phyloP scores from a whole-genome alignment of 1,284 basidiomycete genomes.

The Sanguinoderma infundibulare region DNA sequence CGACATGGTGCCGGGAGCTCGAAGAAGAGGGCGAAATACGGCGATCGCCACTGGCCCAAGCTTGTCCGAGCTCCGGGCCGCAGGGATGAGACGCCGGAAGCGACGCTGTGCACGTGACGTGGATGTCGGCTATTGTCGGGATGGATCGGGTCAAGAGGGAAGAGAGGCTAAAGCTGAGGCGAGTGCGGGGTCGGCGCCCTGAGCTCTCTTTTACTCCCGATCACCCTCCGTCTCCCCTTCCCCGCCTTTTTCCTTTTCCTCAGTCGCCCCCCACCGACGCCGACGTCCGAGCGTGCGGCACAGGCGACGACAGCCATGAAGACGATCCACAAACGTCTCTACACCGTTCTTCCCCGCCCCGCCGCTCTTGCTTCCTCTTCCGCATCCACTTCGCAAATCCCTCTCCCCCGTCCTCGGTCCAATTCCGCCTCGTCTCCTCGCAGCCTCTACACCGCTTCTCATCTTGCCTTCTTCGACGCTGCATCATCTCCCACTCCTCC shows the following conservation, averaged over 20 bases:
- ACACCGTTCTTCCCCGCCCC: constrained; percentile 48
- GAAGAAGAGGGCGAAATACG: neutral
- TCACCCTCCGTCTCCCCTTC: constrained; percentile 1
- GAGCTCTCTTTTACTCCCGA: neutral
- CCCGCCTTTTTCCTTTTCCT: neutral
- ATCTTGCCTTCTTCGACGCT: constrained; percentile 52
- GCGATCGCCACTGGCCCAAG: neutral
- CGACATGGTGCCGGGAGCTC: no score
- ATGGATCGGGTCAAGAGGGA: constrained; percentile 1
- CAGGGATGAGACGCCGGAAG: no score
- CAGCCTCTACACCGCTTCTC: constrained; percentile 44
- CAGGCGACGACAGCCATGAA: constrained; percentile 42
- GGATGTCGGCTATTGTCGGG: constrained; percentile 19
- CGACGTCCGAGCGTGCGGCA: constrained; percentile 1
- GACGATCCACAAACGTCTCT: constrained; percentile 57
- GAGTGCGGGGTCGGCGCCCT: constrained; percentile 1
- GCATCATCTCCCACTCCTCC: constrained; percentile 43
- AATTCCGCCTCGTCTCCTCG: constrained; percentile 47
- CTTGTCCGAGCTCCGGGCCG: constrained; percentile 1
- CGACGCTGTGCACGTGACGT: constrained; percentile 5
- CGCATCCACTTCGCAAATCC: constrained; percentile 33
- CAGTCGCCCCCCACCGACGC: constrained; percentile 4
- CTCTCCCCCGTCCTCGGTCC: constrained; percentile 49
- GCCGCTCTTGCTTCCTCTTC: constrained; percentile 22
- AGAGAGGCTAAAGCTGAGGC: no score